A percentile compares a stretch with the other conserved stretches of the same genome.
These are phyloP conservation scores for Debaryomycetaceae sp. DNA, from an alignment of 1,139 yeast species.

Conservation along the genomic window DNA sequence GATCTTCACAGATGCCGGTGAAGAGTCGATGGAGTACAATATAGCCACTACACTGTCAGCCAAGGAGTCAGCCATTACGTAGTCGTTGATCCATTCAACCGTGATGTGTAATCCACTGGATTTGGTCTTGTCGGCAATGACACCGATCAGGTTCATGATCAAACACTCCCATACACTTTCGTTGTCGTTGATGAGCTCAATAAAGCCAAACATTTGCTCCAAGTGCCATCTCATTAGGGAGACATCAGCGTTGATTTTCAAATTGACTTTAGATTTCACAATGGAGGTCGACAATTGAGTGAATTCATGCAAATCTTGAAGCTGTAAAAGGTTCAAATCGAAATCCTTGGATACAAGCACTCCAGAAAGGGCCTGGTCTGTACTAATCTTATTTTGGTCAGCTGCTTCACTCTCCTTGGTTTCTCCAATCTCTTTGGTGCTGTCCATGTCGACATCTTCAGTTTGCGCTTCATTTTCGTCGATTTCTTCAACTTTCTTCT, in stretches of 20 bases:
- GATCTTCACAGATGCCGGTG: constrained; percentile 90
- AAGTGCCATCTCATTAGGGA: constrained; percentile 85
- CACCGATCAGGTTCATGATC: constrained; percentile 44
- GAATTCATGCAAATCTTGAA: constrained; percentile 84
- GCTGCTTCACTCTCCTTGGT: constrained; percentile 16
- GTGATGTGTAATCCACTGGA: constrained; percentile 45
- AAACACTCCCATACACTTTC: constrained; percentile 53
- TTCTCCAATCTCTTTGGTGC: constrained; percentile 11
- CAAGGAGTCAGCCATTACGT: constrained; percentile 79
- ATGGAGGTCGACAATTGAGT: constrained; percentile 84
- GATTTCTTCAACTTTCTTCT: constrained; percentile 9
- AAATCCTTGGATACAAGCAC: constrained; percentile 90
- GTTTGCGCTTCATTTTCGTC: constrained; percentile 9
- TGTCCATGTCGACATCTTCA: constrained; percentile 6
- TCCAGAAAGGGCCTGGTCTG: constrained; percentile 64
- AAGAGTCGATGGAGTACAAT: constrained; percentile 83
- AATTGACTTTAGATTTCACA: constrained; percentile 74
- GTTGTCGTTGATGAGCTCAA: constrained; percentile 63
- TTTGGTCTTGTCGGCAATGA: constrained; percentile 42
- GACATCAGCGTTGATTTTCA: constrained; percentile 76
- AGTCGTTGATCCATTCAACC: constrained; percentile 89
- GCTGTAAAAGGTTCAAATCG: constrained; percentile 75
- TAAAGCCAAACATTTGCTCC: constrained; percentile 91
- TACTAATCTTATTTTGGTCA: constrained; percentile 16
- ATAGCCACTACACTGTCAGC: constrained; percentile 95